Evolutionary conservation across 768 basidiomycete species (phyloP), one percentile per base, ranked within the genome.

Genomic region (Gelatoporia subvermispora): DNA sequence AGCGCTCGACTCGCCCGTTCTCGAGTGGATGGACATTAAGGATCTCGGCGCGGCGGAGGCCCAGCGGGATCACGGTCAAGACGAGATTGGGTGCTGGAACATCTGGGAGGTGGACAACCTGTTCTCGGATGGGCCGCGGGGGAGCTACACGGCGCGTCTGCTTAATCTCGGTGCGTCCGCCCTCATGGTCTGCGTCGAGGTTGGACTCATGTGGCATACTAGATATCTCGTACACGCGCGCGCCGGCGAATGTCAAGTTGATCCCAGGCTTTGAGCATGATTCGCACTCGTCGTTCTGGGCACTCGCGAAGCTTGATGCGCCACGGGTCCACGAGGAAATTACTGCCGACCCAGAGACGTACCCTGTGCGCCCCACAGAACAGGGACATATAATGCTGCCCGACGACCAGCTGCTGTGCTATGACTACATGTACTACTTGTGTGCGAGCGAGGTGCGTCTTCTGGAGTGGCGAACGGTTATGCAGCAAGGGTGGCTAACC

Each of bases 21-120:
- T 73, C 28, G 68, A 73, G 51, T 73, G 71, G 71, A 47, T 53
- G 9, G 65, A 71, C 44, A 59, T 73, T 50, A 73, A 73, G 55
- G 55, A 65, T 47, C 42, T 53, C 16, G 53, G 43, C 22, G 50
- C 50, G 36, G 41, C 49, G 9, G 51, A 55, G 44, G 24, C 58
- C 10, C 43, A 40, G 10, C 23, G 21, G 3, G 41, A 48, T 25
- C 4, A 35, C n/a, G 28, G 9, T 4, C 31, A 22, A 25, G 71
- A 72, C 16, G 61, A 64, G 43, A 22, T 72, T 4, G 69, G 70
- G n/a, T 72, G 71, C 50, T 72, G 71, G 71, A 69, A 63, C 42
- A 52, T 67, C 9, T 72, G 68, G 71, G 60, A 47, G 55, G 59
- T 36, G 46, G 57, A 47, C 52, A 58, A 49, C 25, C 21, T 44